Evolutionary conservation across 2,329 filamentous ascomycete species (phyloP).

Genomic region (Pseudogymnoascus sp.): DNA sequence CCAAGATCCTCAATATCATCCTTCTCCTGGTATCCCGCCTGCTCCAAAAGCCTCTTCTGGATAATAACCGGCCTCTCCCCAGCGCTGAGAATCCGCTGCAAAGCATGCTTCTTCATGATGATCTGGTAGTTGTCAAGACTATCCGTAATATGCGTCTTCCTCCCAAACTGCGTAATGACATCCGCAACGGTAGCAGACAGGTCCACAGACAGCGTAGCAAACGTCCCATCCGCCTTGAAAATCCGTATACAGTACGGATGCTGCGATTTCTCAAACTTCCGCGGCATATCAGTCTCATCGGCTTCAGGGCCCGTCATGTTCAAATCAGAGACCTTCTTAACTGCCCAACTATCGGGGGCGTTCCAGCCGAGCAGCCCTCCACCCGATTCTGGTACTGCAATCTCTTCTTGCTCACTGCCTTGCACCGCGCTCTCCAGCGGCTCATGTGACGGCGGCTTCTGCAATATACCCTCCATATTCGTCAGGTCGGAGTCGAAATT

Average conservation of each 20-base stretch:
- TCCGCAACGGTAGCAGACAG: slow-evolving; percentile 81
- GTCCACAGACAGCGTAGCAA: slow-evolving; percentile 80
- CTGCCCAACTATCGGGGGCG: slow-evolving; percentile 94
- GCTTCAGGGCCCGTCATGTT: slow-evolving; percentile 52
- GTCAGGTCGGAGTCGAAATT: slow-evolving; percentile 80
- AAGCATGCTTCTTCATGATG: slow-evolving; percentile 85
- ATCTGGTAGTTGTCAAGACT: slow-evolving; percentile 93
- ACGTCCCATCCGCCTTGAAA: slow-evolving; percentile 89
- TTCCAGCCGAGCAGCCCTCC: slow-evolving; percentile 65
- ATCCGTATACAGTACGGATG: slow-evolving; percentile 87
- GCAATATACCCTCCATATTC: slow-evolving; percentile 87
- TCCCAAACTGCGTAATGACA: slow-evolving; percentile 81
- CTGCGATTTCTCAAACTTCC: slow-evolving; percentile 66
- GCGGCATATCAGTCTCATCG: slow-evolving; percentile 62
- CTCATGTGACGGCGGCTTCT: slow-evolving; percentile 61
- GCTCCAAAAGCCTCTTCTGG: slow-evolving; percentile 84
- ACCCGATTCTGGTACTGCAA: slow-evolving; percentile 22
- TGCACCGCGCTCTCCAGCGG: slow-evolving; percentile 55
- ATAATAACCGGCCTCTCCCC: slow-evolving; percentile 80
- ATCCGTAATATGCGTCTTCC: slow-evolving; percentile 89
- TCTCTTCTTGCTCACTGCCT: slow-evolving; percentile 39
- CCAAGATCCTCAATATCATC: slow-evolving; percentile 91
- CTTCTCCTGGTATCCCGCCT: slow-evolving; percentile 80
- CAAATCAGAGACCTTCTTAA: slow-evolving; percentile 67
- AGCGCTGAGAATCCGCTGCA: slow-evolving; percentile 71